Conservation (phyloP, 2,329 filamentous ascomycete genomes). For the Aspergillus pseudoglaucus region DNA sequence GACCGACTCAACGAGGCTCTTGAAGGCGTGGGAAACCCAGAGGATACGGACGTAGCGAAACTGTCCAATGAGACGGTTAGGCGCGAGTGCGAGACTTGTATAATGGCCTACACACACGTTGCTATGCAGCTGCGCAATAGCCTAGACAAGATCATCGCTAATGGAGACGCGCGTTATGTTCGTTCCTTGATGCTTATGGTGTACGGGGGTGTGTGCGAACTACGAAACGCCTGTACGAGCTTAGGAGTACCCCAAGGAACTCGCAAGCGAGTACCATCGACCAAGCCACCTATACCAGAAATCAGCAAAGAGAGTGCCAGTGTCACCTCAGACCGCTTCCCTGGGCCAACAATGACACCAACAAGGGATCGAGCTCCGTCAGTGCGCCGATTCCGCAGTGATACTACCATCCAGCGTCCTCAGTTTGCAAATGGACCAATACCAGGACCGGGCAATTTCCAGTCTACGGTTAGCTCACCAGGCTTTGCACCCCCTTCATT, state of each 20-base stretch:
- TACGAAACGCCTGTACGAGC: conserved; percentile 52
- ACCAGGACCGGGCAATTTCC: conserved; percentile 23
- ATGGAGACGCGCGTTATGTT: conserved; percentile 51
- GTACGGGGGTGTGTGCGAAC: conserved; percentile 52
- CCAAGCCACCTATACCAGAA: conserved; percentile 23
- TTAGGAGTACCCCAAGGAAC: conserved; percentile 40
- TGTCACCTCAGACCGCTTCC: conserved; percentile 19
- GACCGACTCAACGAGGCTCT: conserved; percentile 52
- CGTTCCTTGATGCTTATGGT: conserved; percentile 54
- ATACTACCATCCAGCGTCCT: conserved; percentile 46
- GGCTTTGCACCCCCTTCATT: conserved; percentile 26
- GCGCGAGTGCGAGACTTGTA: conserved; percentile 43
- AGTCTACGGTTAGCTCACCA: conserved; percentile 23
- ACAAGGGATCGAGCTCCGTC: conserved; percentile 41
- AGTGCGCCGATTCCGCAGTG: conserved; percentile 43
- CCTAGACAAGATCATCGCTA: conserved; percentile 46
- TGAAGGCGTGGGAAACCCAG: conserved; percentile 44
- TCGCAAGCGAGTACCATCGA: conserved; percentile 21
- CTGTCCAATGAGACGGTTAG: conserved; percentile 37
- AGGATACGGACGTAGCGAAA: conserved; percentile 44
- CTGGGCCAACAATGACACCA: conserved; percentile 35
- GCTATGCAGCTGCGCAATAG: conserved; percentile 44
- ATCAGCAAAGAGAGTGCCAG: conserved; percentile 21
- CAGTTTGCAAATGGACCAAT: conserved; percentile 26
- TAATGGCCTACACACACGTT: conserved; percentile 46